phyloP scores from a whole-genome alignment of 2,329 filamentous ascomycete genomes.

The Cordyceps militaris region DNA sequence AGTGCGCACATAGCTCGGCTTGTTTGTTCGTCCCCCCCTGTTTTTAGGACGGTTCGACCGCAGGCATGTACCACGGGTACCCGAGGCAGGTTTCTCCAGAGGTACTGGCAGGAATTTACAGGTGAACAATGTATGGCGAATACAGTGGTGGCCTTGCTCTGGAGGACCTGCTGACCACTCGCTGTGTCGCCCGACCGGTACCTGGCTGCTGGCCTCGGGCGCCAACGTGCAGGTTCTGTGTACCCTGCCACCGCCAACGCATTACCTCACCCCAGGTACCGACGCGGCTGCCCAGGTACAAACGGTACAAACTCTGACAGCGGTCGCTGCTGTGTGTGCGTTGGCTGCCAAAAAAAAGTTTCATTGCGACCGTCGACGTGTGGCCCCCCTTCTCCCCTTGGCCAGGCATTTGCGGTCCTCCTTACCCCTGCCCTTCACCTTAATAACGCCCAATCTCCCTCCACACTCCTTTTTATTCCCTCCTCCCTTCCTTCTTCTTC shows the following conservation, averaged over 20 bases:
- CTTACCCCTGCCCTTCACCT: conserved; percentile 13
- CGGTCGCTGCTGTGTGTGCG: not conserved
- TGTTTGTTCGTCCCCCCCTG: not conserved
- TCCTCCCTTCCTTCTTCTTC: conserved; percentile 12
- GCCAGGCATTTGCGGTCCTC: not conserved
- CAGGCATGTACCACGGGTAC: not conserved
- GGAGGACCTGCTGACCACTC: not conserved
- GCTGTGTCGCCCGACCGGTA: not conserved
- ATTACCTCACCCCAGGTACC: not conserved
- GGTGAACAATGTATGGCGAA: not conserved
- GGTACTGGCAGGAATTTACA: not conserved
- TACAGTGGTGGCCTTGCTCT: no score
- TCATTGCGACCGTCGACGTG: not conserved
- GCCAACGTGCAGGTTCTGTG: not conserved
- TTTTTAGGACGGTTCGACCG: no score
- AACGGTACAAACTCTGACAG: not conserved
- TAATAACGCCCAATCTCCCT: conserved; percentile 20
- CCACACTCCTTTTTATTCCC: conserved; percentile 1
- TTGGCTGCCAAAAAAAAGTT: not conserved
- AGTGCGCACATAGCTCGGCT: not conserved
- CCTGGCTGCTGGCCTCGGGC: not conserved
- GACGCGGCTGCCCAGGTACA: not conserved
- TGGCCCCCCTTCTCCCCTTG: not conserved
- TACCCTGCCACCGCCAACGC: not conserved
- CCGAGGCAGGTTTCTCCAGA: not conserved